Conservation (phyloP, 345 rosid species). For the Acer saccharum region DNA sequence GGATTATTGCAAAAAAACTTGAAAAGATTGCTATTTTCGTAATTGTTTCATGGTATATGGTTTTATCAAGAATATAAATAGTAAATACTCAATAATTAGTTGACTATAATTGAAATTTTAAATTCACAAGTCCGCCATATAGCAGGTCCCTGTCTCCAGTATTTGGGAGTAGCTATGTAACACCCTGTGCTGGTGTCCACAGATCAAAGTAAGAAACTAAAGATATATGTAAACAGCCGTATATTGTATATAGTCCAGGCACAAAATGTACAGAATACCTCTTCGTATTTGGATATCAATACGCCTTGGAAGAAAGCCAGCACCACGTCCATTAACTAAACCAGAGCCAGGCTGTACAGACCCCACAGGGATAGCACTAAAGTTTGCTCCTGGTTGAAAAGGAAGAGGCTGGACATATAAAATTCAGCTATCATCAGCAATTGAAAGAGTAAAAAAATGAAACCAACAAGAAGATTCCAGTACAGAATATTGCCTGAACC, state of each 20-base stretch:
- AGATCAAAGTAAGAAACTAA: not conserved
- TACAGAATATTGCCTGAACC: conserved; percentile 62
- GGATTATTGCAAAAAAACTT: not conserved
- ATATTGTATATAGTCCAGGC: conserved; percentile 2
- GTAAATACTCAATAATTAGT: not conserved
- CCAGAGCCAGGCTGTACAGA: conserved; percentile 56
- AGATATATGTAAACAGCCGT: not conserved
- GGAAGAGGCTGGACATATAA: conserved; percentile 61
- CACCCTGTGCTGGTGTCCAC: not conserved
- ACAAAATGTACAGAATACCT: conserved; percentile 38
- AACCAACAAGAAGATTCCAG: conserved; percentile 2
- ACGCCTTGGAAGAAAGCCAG: conserved; percentile 66
- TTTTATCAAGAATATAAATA: not conserved
- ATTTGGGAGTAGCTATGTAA: not conserved
- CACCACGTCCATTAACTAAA: conserved; percentile 47
- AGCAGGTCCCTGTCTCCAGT: not conserved
- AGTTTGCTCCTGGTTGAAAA: conserved; percentile 59
- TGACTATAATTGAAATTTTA: not conserved
- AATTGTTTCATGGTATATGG: not conserved
- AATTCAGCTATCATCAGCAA: conserved; percentile 23
- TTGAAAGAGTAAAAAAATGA: conserved; percentile 5
- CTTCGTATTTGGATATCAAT: conserved; percentile 80
- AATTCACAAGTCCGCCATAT: not conserved
- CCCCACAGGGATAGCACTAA: conserved; percentile 53
- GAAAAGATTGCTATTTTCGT: not conserved